Conservation (phyloP, 768 basidiomycete genomes). For the Mycena leptocephala region DNA sequence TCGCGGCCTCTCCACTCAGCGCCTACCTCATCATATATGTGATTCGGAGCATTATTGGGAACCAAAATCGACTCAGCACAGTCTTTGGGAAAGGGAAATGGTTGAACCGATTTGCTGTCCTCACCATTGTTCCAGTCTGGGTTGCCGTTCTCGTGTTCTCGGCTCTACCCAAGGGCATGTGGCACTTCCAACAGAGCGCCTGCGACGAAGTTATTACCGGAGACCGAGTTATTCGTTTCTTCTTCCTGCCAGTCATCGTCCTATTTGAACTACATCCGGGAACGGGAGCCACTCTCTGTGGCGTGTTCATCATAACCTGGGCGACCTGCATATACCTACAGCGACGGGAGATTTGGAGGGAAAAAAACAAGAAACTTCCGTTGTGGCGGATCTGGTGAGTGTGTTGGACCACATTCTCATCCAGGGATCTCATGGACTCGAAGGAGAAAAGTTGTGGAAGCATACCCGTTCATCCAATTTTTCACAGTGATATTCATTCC, state of each 20-base stretch:
- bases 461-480: conserved; percentile 32
- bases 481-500: conserved; percentile 12
- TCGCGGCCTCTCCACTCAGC: conserved; percentile 31
- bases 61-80: neutral
- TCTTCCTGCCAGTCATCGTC: conserved; percentile 20
- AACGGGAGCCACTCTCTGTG: neutral
- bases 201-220: conserved; percentile 16
- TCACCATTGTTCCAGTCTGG: conserved; percentile 20
- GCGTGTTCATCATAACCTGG: neutral
- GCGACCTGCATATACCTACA: neutral
- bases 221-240: neutral
- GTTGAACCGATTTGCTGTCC: conserved; percentile 14
- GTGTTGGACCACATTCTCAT: neutral
- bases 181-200: conserved; percentile 30
- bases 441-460: conserved; percentile 27
- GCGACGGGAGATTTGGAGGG: conserved; percentile 6
- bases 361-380: neutral
- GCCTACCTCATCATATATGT: conserved; percentile 32
- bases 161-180: neutral
- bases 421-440: neutral
- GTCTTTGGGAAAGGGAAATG: conserved; percentile 30
- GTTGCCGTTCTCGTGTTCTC: conserved; percentile 22
- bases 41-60: conserved; percentile 14
- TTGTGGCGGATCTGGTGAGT: conserved; percentile 8
- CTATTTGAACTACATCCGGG: neutral